A percentile compares a stretch with the other conserved stretches of the same genome.
These are phyloP conservation scores for Hippophae gyantsensis DNA, from an alignment of 306 rosid genomes.

Conservation along the genomic window DNA sequence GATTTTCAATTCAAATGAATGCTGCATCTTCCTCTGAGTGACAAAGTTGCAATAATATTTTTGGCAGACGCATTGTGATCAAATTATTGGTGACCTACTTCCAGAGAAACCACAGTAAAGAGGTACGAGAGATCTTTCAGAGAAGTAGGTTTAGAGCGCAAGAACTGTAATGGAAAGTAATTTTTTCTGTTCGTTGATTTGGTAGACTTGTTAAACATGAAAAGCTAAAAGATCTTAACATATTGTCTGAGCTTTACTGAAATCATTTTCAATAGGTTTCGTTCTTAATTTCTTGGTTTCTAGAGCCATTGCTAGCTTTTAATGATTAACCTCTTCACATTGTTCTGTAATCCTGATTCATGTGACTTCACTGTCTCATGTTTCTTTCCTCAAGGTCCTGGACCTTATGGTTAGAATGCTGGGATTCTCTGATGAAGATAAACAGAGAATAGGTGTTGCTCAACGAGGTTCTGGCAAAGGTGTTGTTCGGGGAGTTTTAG, in stretches of 20 bases:
- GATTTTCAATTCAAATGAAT: background rate
- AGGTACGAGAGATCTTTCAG: conserved; percentile 38
- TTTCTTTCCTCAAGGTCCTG: conserved; percentile 49
- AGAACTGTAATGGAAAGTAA: background rate
- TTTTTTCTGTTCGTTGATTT: too few relatives aligned
- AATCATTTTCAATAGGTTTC: too few relatives aligned
- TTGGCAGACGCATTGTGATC: conserved; percentile 93
- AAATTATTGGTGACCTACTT: conserved; percentile 82
- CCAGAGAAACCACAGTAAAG: conserved; percentile 92
- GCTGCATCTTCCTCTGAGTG: conserved; percentile 6
- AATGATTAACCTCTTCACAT: too few relatives aligned
- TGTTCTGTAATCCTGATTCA: conserved; percentile 4
- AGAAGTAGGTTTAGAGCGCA: conserved; percentile 7
- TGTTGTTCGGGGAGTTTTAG: conserved; percentile 92
- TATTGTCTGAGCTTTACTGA: too few relatives aligned
- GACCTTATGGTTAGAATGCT: conserved; percentile 97
- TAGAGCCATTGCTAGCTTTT: too few relatives aligned
- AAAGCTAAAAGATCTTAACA: too few relatives aligned
- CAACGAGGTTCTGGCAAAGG: conserved; percentile 83
- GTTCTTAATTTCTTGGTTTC: too few relatives aligned
- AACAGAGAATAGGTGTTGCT: conserved; percentile 84
- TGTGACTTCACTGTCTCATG: conserved; percentile 6
- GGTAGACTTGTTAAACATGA: too few relatives aligned
- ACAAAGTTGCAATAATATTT: conserved; percentile 11
- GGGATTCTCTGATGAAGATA: conserved; percentile 87